Conservation (phyloP, 2,329 filamentous ascomycete species). For the Fusarium tupiense region DNA sequence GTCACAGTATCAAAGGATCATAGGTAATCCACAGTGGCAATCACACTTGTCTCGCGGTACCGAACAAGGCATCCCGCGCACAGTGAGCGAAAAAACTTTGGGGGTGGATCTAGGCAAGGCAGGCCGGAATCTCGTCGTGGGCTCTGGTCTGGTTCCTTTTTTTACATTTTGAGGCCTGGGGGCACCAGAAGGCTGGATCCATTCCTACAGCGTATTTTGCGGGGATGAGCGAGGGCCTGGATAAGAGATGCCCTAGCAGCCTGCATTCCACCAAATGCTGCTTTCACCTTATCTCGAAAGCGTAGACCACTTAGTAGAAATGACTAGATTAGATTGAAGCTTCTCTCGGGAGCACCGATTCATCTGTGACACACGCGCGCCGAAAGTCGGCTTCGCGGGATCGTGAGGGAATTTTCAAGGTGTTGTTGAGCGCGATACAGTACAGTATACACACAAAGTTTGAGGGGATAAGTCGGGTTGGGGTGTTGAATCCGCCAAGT, state of each 20-base stretch:
- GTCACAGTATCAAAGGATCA: slow-evolving; percentile 16
- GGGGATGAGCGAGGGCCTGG: slow-evolving; percentile 29
- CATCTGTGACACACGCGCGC: neutral
- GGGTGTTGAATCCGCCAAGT: slow-evolving; percentile 32
- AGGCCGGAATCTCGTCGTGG: slow-evolving; percentile 19
- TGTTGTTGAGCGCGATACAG: slow-evolving; percentile 27
- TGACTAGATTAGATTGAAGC: neutral
- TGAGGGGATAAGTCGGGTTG: slow-evolving; percentile 15
- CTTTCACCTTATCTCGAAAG: neutral
- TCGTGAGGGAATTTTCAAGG: slow-evolving; percentile 27
- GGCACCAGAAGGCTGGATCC: slow-evolving; percentile 14
- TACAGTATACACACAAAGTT: neutral
- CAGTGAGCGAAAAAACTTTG: neutral
- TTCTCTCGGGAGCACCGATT: slow-evolving; percentile 25
- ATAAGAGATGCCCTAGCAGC: slow-evolving; percentile 18
- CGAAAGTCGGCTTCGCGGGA: slow-evolving; percentile 10
- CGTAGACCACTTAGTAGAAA: neutral
- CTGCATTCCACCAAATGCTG: slow-evolving; percentile 5
- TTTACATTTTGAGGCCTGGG: slow-evolving; percentile 18
- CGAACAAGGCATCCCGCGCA: slow-evolving; percentile 28
- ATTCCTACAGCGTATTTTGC: slow-evolving; percentile 28
- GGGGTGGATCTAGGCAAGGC: slow-evolving; percentile 14
- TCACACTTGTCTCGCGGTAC: neutral
- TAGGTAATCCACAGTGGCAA: slow-evolving; percentile 32
- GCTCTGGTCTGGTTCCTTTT: neutral